Evolutionary conservation across 2,329 filamentous ascomycete species (phyloP), one percentile per base, ranked within the genome.

Genomic region (Cytospora schulzeri): DNA sequence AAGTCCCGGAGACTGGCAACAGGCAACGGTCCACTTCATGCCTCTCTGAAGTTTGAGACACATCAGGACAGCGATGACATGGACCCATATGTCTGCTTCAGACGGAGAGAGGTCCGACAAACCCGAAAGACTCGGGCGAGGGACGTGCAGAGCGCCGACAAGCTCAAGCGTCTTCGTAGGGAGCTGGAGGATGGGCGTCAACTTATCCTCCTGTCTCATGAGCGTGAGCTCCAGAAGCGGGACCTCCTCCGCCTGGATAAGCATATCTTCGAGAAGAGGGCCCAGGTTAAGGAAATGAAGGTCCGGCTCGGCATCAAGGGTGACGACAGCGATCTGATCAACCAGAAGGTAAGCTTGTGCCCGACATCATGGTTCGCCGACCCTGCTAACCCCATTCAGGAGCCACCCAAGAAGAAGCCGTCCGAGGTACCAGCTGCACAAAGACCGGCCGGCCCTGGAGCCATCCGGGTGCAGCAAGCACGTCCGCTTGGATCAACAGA

Each of bases 71-170:
- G 90, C 67, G 95, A 99, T 76, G 95, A 99, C 75, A 88, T 91
- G 71, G 95, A 99, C 78, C 95, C 95, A 57, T 99, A 97, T 79
- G 93, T 99, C 72, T 99, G 95, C 79, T 99, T 99, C 85, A 88
- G 95, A 74, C 88, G 95, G 71, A 91, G 95, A 68, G 95, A 99
- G 78, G 91, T 96, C 55, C 90, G 95, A 64, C 92, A 96, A 76
- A 94, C 93, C 57, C 91, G 95, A 71, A 99, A 98, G 80, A 99
- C 95, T 45, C 87, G 95, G 73, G 92, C 92, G 70, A 88, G 95
- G 73, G 95, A 99, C 80, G 92, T 92, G 41, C 94, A 97, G 77
- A 92, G 94, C 71, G 92, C 91, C 62, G 95, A 99, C 75, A 97
- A 97, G 77, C 85, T 99, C 70, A 95, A 95, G 81, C 92, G 91